These are phyloP conservation scores for Collybiopsis confluens DNA, from an alignment of 768 basidiomycete species.

Conservation along the genomic window DNA sequence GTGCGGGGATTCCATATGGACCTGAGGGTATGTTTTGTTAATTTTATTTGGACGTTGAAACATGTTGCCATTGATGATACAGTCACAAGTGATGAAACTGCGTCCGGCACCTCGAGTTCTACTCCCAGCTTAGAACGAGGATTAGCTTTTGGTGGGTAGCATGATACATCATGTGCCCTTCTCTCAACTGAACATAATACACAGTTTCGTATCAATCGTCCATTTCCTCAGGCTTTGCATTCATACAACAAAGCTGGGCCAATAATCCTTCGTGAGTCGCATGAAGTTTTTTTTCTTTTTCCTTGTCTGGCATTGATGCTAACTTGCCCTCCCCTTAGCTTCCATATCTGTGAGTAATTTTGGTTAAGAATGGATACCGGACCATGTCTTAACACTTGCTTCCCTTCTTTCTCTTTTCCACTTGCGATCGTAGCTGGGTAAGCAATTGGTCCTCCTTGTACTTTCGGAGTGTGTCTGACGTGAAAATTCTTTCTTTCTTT, in stretches of 20 bases:
- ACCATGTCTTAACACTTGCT: not conserved
- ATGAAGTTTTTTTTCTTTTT: not conserved
- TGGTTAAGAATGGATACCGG: no score
- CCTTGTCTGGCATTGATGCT: not conserved
- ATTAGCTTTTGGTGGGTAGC: slow-evolving; percentile 9
- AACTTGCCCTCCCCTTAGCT: not conserved
- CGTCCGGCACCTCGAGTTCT: not conserved
- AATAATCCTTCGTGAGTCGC: slow-evolving; percentile 10
- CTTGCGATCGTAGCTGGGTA: not conserved
- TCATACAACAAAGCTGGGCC: slow-evolving; percentile 15
- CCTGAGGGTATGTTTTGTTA: slow-evolving; percentile 11
- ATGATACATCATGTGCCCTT: not conserved
- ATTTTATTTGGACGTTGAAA: no score
- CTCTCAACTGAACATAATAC: no score
- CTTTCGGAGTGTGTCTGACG: no score
- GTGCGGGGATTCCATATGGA: slow-evolving; percentile 8
- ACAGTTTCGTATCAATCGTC: slow-evolving; percentile 15
- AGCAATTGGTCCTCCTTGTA: not conserved
- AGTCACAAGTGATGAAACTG: slow-evolving; percentile 7
- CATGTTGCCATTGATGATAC: not conserved
- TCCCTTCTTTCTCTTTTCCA: not conserved
- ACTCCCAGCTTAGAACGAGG: slow-evolving; percentile 6
- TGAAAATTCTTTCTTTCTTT: no score
- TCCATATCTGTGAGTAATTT: not conserved
- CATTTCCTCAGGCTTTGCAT: slow-evolving; percentile 12